phyloP scores from a whole-genome alignment of 23 red algal species.

The Agarophyton chilense region DNA sequence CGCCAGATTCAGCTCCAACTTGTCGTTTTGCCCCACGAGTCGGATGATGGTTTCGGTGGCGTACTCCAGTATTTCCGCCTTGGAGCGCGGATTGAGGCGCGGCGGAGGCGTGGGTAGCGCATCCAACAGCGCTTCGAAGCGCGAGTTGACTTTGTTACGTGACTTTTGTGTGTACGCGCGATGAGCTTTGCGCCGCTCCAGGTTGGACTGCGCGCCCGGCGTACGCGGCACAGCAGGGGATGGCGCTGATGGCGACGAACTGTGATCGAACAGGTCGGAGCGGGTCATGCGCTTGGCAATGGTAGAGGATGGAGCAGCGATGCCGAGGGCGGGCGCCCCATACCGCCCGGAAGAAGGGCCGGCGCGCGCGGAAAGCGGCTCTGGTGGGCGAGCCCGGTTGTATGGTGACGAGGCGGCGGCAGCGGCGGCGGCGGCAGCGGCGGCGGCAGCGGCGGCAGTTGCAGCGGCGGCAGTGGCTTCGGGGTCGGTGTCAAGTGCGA shows the following conservation, averaged over 20 bases:
- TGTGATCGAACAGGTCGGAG: constrained; percentile 9
- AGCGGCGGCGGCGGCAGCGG: constrained; percentile 20
- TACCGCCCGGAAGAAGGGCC: too few relatives aligned
- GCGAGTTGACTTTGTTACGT: constrained; percentile 66
- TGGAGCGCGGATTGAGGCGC: constrained; percentile 70
- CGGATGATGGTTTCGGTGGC: constrained; percentile 68
- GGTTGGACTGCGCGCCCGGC: constrained; percentile 29
- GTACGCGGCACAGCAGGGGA: constrained; percentile 23
- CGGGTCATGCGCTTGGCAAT: constrained; percentile 30
- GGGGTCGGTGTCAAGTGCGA: constrained; percentile 14
- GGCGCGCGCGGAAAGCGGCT: neutral
- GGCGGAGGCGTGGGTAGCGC: constrained; percentile 75
- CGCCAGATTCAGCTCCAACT: constrained; percentile 64
- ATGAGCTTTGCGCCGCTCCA: constrained; percentile 61
- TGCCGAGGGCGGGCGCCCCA: neutral
- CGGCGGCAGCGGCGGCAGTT: constrained; percentile 4
- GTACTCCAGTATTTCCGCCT: constrained; percentile 80
- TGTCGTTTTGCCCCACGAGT: constrained; percentile 45
- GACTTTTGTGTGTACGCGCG: constrained; percentile 74
- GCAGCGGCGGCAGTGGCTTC: constrained; percentile 29
- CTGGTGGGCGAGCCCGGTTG: neutral
- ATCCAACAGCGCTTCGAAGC: constrained; percentile 66
- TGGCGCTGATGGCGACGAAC: constrained; percentile 37
- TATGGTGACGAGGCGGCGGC: constrained; percentile 12
- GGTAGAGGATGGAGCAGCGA: neutral